phyloP scores from a whole-genome alignment of 352 stramenopile genomes.

The Phytophthora constricta region DNA sequence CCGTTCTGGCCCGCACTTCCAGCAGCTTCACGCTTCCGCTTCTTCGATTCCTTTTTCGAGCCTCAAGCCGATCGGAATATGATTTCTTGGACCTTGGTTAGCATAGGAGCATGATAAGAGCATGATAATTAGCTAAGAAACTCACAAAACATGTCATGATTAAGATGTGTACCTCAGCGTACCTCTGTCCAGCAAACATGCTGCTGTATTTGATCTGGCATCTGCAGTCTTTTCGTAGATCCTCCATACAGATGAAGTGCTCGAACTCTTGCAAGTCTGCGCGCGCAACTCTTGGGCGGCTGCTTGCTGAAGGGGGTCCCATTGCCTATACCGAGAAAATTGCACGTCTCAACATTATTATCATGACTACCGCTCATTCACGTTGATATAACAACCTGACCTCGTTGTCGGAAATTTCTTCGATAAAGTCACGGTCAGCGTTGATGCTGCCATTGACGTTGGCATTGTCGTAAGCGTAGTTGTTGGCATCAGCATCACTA shows the following conservation, averaged over 20 bases:
- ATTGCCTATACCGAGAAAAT: conserved; percentile 1
- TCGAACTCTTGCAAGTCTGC: conserved; percentile 65
- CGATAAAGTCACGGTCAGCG: conserved; percentile 41
- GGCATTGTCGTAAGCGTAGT: not conserved
- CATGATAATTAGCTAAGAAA: no score
- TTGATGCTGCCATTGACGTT: conserved; percentile 10
- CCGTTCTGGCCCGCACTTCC: conserved; percentile 13
- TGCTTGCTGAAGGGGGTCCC: conserved; percentile 22
- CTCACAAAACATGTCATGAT: no score
- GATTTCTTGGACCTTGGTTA: conserved; percentile 52
- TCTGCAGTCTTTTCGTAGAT: conserved; percentile 54
- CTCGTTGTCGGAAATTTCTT: conserved; percentile 79
- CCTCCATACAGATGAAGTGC: conserved; percentile 72
- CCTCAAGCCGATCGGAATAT: conserved; percentile 59
- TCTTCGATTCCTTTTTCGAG: conserved; percentile 52
- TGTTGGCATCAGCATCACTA: not conserved
- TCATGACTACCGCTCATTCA: not conserved
- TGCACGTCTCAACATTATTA: not conserved
- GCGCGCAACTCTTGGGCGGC: conserved; percentile 29
- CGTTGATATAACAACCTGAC: conserved; percentile 21
- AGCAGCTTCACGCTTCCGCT: conserved; percentile 47
- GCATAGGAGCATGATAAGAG: no score
- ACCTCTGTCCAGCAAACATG: conserved; percentile 80
- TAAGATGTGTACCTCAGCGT: not conserved
- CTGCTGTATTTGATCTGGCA: conserved; percentile 72